phyloP scores from a whole-genome alignment of 441 rosid genomes.

The California macrophylla region DNA sequence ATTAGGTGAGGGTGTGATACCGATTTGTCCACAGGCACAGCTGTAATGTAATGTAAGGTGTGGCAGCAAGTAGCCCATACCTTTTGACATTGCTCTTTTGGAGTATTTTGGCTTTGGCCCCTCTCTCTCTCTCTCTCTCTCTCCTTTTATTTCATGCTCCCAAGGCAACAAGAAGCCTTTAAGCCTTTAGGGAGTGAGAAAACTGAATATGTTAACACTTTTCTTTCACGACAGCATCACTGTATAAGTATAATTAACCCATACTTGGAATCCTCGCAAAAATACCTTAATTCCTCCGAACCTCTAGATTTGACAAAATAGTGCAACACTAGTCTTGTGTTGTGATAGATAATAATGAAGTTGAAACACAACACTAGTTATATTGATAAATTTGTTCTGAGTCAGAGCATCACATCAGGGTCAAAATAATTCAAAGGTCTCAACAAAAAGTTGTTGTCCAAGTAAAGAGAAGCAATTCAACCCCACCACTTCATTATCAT shows the following conservation, averaged over 20 bases:
- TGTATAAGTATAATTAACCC: too few relatives aligned
- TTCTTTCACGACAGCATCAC: not conserved
- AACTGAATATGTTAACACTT: not conserved
- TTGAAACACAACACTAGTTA: too few relatives aligned
- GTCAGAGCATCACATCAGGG: too few relatives aligned
- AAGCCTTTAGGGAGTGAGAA: not conserved
- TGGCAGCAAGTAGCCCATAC: not conserved
- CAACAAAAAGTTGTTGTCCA: slow-evolving; percentile 13
- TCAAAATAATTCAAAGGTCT: slow-evolving; percentile 18
- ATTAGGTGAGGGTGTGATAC: too few relatives aligned
- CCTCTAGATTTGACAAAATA: too few relatives aligned
- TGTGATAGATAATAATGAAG: too few relatives aligned
- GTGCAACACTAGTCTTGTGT: too few relatives aligned
- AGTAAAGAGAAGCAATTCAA: slow-evolving; percentile 22
- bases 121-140: not conserved
- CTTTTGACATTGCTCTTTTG: slow-evolving; percentile 7
- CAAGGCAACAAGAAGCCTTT: not conserved
- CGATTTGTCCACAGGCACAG: too few relatives aligned
- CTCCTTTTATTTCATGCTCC: slow-evolving; percentile 17
- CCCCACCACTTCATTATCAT: slow-evolving; percentile 33
- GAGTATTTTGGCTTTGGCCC: not conserved
- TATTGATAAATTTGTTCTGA: too few relatives aligned
- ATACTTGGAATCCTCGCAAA: too few relatives aligned
- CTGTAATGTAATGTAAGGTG: not conserved
- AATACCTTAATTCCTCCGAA: too few relatives aligned